Base-by-base conservation (phyloP, 1,284 basidiomycete genomes). In the Malassezia obtusa region DNA sequence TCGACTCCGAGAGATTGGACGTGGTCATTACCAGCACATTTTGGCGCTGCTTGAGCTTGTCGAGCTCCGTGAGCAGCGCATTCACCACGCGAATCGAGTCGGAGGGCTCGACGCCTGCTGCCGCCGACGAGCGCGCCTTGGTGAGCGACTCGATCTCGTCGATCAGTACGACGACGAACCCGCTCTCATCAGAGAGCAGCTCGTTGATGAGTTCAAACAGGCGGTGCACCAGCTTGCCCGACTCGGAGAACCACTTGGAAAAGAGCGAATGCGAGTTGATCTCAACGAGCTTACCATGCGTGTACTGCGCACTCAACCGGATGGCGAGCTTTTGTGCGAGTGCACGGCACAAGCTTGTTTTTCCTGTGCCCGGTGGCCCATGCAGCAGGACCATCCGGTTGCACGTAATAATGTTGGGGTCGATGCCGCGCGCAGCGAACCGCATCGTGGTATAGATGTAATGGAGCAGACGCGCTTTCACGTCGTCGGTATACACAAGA, bases 11-110 rank as follows among this genome's bases (percentile, higher is more conserved):
- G 6, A 99, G 81, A 74, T 98, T 99, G 54, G 89, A 94, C 0
- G 94, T 99, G 0, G 94, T 86, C 83, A 99, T 87, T 28, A 99
- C 84, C 12, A 98, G 78, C 2, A 91, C 89, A 68, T 98, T 98
- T 76, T 87, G 90, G 58, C 83, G 81, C 59, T 86, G 83, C 73
- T 88, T 90, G 15, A 99, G 79, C 75, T 92, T 94, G 77, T 98
- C 94, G 3, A 98, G 80, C 75, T 98, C 92, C 0, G 94, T 98
- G 6, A 99, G 79, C 1, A 99, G 81, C 0, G 94, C 94, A 73
- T 98, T 98, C 38, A 99, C 94, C 8, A 96, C 91, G 33, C 92
- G 78, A 24, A 99, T 75, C n/a, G 90, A 89, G 73, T 99, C 94
- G 3, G 86, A 87, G 1, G 92, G 94, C 72, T 99, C 92, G 22